phyloP scores from a whole-genome alignment of 805 yeast species.

The Kurtzmaniella fragi region DNA sequence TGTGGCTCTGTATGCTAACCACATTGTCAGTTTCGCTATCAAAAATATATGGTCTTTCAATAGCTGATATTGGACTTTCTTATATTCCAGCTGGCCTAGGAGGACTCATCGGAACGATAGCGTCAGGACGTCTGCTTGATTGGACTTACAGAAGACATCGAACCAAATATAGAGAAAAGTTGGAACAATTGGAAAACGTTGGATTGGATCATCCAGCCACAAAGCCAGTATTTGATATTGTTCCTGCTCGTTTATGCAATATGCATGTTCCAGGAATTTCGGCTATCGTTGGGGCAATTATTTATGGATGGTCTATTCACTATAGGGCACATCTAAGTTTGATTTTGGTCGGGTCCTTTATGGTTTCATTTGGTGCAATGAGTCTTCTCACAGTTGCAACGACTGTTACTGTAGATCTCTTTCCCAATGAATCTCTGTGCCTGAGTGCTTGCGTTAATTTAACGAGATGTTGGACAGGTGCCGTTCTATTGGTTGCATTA shows the following conservation, averaged over 20 bases:
- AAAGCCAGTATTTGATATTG: slow-evolving; percentile 41
- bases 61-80: slow-evolving; percentile 57
- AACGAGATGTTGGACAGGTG: slow-evolving; percentile 62
- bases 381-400: slow-evolving; percentile 51
- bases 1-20: slow-evolving; percentile 63
- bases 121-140: slow-evolving; percentile 54
- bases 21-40: slow-evolving; percentile 52
- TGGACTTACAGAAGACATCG: slow-evolving; percentile 34
- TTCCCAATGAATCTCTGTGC: slow-evolving; percentile 62
- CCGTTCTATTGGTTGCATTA: slow-evolving; percentile 62
- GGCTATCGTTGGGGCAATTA: slow-evolving; percentile 34
- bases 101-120: slow-evolving; percentile 52
- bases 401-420: slow-evolving; percentile 66
- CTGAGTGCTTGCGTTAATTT: slow-evolving; percentile 67
- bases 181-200: background rate
- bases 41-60: slow-evolving; percentile 41
- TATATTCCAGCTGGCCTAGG: slow-evolving; percentile 70
- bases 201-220: background rate
- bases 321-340: slow-evolving; percentile 42
- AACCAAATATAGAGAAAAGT: slow-evolving; percentile 16
- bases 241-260: slow-evolving; percentile 46
- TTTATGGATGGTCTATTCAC: slow-evolving; percentile 70
- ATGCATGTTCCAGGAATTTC: slow-evolving; percentile 35
- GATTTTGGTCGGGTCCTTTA: slow-evolving; percentile 49
- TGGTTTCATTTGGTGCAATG: slow-evolving; percentile 51